phyloP scores from a whole-genome alignment of 1,139 yeast species.

The Blastobotrys ciferrii region DNA sequence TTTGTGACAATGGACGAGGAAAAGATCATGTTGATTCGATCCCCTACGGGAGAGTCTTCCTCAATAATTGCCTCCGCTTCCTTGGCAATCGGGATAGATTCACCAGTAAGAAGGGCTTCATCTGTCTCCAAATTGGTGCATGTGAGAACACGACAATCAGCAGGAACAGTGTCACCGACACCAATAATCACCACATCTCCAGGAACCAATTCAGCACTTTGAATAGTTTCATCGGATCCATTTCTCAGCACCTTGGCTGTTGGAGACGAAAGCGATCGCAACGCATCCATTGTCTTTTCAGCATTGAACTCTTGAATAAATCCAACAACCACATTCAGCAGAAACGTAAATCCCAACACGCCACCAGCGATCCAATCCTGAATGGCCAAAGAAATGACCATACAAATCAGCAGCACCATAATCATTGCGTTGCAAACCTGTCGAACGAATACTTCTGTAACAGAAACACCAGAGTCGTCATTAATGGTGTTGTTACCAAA shows the following conservation, averaged over 20 bases:
- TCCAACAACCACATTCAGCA: constrained; percentile 65
- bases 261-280: constrained; percentile 67
- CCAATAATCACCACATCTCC: constrained; percentile 67
- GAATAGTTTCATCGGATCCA: constrained; percentile 57
- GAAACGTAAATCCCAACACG: constrained; percentile 69
- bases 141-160: constrained; percentile 63
- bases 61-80: constrained; percentile 45
- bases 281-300: constrained; percentile 77
- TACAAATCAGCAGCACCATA: constrained; percentile 66
- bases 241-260: constrained; percentile 67
- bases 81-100: constrained; percentile 72
- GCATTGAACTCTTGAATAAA: constrained; percentile 70
- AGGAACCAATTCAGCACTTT: constrained; percentile 68
- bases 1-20: constrained; percentile 70
- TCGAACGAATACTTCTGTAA: constrained; percentile 56
- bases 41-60: constrained; percentile 64
- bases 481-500: constrained; percentile 66
- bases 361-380: constrained; percentile 83
- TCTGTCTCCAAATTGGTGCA: constrained; percentile 72
- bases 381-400: constrained; percentile 73
- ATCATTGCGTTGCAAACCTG: constrained; percentile 82
- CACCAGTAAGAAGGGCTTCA: constrained; percentile 79
- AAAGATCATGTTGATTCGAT: constrained; percentile 69
- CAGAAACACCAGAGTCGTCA: constrained; percentile 56
- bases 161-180: constrained; percentile 80